phyloP scores from a whole-genome alignment of 2,329 filamentous ascomycete species.

The Talaromyces sp. region DNA sequence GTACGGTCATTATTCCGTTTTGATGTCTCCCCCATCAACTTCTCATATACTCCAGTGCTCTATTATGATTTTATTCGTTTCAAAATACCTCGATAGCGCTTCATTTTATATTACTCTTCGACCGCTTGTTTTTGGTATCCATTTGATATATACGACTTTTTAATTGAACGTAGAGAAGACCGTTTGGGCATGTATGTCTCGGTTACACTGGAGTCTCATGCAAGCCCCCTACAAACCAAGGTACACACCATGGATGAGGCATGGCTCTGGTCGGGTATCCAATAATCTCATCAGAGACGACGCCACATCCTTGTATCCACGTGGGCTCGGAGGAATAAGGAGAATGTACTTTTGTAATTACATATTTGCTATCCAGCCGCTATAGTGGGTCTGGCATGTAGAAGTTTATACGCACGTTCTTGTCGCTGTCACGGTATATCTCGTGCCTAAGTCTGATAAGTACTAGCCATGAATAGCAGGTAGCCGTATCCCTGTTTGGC shows the following conservation, averaged over 20 bases:
- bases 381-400: not conserved
- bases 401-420: not conserved
- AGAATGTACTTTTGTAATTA: not conserved
- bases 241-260: no score
- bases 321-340: not conserved
- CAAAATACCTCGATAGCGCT: not conserved
- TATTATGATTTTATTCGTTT: not conserved
- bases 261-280: not conserved
- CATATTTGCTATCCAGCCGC: not conserved
- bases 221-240: no score
- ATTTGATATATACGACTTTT: not conserved
- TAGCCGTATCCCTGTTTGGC: no score
- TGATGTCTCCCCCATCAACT: not conserved
- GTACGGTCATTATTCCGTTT: not conserved
- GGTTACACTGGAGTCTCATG: no score
- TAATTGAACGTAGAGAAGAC: no score
- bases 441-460: no score
- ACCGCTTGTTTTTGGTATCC: not conserved
- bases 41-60: not conserved
- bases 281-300: not conserved
- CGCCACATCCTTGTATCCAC: not conserved
- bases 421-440: no score
- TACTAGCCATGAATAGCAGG: no score
- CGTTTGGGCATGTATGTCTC: no score
- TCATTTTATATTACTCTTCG: not conserved